Base-by-base conservation (phyloP, 345 rosid species). In the Euphorbia tirucalli region DNA sequence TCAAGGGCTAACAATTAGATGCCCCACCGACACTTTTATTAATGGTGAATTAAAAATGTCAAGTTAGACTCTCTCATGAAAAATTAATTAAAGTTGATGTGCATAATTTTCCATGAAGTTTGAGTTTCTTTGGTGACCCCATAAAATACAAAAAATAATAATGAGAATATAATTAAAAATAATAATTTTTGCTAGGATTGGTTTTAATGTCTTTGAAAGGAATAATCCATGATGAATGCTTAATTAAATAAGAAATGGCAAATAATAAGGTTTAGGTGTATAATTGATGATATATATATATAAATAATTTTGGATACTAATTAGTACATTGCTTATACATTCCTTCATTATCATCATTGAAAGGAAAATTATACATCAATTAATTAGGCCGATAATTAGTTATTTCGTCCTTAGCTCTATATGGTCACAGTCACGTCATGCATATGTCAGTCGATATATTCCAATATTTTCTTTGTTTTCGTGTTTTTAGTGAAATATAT, bases 1-100 rank as follows among this genome's bases (percentile, higher is more conserved):
- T 68, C 71, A 35, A 68, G 48, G n/a, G 56, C 22, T 25, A n/a
- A n/a, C n/a, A 14, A 22, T 59, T 70, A 28, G 55, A 70, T 28
- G 41, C 58, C 73, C 66, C 60, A 30, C 74, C 74, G 74, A 71
- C 74, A 70, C 9, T 16, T 3, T 19, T 41, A n/a, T n/a, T n/a
- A n/a, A 44, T 44, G 66, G 59, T 46, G 21, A 46, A 19, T 31
- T 48, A 0, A 52, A 52, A 49, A 9, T 31, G 22, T 21, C 30
- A 15, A 25, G 18, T 62, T 35, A 57, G 66, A 61, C 46, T 19
- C 18, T 35, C 13, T 22, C 1, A 1, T 11, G 2, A 18, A 10
- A 25, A 27, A n/a, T 56, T 58, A 58, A 58, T 58, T 24, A 28
- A 1, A 46, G 37, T 48, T 67, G 71, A 22, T 7, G n/a, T 68